phyloP scores from a whole-genome alignment of 208 protist genomes.

The Wallacemonas sp. region DNA sequence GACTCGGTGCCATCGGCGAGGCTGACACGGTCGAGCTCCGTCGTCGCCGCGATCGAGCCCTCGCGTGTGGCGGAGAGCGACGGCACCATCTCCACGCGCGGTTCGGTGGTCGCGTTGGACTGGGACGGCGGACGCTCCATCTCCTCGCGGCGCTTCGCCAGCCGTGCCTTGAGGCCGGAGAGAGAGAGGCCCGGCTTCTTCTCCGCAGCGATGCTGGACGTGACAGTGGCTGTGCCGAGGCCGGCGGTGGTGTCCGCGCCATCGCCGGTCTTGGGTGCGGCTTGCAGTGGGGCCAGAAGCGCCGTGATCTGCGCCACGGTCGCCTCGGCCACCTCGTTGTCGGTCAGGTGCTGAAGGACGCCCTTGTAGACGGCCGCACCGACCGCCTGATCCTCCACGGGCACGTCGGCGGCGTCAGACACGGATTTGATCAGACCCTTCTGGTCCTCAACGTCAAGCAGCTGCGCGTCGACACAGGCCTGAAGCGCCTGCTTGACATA shows the following conservation, averaged over 20 bases:
- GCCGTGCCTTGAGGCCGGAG: conserved; percentile 55
- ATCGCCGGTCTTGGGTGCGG: neutral
- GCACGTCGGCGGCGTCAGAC: conserved; percentile 37
- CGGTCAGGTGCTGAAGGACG: conserved; percentile 20
- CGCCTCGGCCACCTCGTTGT: conserved; percentile 22
- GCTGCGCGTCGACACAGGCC: conserved; percentile 36
- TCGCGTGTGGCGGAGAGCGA: neutral
- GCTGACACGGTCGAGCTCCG: neutral
- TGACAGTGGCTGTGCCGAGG: neutral
- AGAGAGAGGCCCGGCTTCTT: conserved; percentile 31
- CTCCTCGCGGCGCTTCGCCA: conserved; percentile 60
- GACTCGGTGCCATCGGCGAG: conserved; percentile 11
- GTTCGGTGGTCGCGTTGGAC: conserved; percentile 21
- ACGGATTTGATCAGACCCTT: conserved; percentile 51
- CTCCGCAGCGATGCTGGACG: neutral
- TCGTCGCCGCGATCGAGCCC: neutral
- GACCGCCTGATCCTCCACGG: conserved; percentile 15
- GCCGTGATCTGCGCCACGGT: conserved; percentile 27
- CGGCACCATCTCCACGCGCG: neutral
- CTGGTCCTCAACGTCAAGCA: conserved; percentile 71
- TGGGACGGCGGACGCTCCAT: conserved; percentile 34
- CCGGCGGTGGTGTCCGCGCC: neutral
- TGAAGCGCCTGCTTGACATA: conserved; percentile 55
- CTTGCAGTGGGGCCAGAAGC: conserved; percentile 22
- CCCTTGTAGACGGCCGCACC: conserved; percentile 9